Evolutionary conservation across 2,329 filamentous ascomycete genomes (phyloP).

Genomic region (Aspergillus sp.): DNA sequence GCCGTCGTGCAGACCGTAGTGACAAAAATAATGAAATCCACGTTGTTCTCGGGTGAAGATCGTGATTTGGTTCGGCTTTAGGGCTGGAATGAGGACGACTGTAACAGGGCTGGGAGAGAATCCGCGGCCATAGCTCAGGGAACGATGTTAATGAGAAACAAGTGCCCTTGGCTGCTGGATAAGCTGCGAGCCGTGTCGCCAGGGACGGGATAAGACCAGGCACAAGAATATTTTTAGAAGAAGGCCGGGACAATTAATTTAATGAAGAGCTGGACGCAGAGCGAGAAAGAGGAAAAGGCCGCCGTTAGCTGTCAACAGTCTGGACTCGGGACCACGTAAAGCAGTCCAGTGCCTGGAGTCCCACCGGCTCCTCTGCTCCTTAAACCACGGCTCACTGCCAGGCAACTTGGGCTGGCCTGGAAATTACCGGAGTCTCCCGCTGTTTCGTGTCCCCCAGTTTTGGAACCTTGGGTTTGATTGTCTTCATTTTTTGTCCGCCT

Average conservation of each 20-base stretch:
- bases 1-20: not conserved
- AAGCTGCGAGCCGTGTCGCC: not conserved
- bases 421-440: constrained; percentile 5
- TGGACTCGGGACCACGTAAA: not conserved
- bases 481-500: not conserved
- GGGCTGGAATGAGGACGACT: not conserved
- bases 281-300: constrained; percentile 4
- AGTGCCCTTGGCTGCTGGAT: not conserved
- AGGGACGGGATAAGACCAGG: not conserved
- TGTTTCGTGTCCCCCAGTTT: constrained; percentile 3
- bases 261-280: not conserved
- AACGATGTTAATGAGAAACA: not conserved
- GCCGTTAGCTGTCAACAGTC: constrained; percentile 11
- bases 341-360: not conserved
- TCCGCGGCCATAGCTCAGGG: not conserved
- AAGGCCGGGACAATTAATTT: not conserved
- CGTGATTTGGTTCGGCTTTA: not conserved
- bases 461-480: not conserved
- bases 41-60: not conserved
- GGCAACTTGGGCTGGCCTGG: not conserved
- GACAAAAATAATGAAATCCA: not conserved
- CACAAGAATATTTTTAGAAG: constrained; percentile 2
- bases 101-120: not conserved
- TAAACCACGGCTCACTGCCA: not conserved
- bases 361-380: constrained; percentile 2